phyloP scores from a whole-genome alignment of 1,139 yeast species.

The Diutina sp. region DNA sequence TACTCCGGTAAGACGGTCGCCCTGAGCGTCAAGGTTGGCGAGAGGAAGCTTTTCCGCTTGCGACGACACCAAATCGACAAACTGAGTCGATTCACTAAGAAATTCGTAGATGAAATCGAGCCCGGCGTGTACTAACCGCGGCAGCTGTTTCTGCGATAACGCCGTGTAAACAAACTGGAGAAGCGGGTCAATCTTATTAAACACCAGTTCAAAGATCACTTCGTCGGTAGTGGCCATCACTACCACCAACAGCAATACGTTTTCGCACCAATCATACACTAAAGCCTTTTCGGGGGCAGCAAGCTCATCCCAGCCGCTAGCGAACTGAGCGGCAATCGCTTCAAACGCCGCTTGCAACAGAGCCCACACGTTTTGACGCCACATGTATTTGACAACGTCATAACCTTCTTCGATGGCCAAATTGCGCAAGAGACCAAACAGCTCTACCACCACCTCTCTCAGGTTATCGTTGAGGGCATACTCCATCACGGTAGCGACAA shows the following conservation, averaged over 20 bases:
- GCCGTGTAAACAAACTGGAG: slow-evolving; percentile 31
- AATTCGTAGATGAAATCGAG: slow-evolving; percentile 57
- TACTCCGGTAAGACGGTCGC: slow-evolving; percentile 33
- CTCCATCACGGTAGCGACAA: slow-evolving; percentile 52
- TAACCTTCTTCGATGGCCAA: slow-evolving; percentile 82
- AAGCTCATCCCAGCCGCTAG: slow-evolving; percentile 18
- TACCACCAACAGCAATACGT: slow-evolving; percentile 54
- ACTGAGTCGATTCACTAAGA: slow-evolving; percentile 49
- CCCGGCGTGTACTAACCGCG: slow-evolving; percentile 34
- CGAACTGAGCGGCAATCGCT: slow-evolving; percentile 37
- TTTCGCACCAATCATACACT: slow-evolving; percentile 50
- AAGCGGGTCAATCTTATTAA: slow-evolving; percentile 28
- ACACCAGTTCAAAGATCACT: slow-evolving; percentile 41
- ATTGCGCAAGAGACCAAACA: slow-evolving; percentile 72
- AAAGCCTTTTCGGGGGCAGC: slow-evolving; percentile 7
- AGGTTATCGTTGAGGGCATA: slow-evolving; percentile 54
- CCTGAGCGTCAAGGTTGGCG: slow-evolving; percentile 9
- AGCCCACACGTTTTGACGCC: slow-evolving; percentile 72
- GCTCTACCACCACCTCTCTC: slow-evolving; percentile 66
- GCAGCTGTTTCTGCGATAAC: slow-evolving; percentile 18
- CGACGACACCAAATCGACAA: slow-evolving; percentile 22
- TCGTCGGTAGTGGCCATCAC: slow-evolving; percentile 57
- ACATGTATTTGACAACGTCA: slow-evolving; percentile 58
- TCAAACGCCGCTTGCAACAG: slow-evolving; percentile 36
- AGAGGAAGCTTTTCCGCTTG: slow-evolving; percentile 9